Evolutionary conservation across 148 eudicot species (phyloP), one percentile per base, ranked within the genome.

Genomic region (Nyssa sinensis): DNA sequence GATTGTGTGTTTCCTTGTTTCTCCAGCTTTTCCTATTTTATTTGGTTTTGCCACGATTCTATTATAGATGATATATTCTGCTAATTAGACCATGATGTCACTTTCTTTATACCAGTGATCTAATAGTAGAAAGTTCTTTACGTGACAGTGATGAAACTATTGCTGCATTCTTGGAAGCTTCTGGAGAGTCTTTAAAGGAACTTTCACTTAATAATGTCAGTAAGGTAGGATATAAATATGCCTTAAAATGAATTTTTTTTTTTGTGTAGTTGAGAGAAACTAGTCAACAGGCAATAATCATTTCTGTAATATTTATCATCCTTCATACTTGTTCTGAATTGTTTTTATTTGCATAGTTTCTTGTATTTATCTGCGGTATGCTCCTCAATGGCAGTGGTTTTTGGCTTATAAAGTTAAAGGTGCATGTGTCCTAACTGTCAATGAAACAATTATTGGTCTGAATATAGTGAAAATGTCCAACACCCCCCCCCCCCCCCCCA

Each of bases 111-210:
- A 32, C 39, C 68, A 21, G 68, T 12, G 16, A 64, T 23, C 68
- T 64, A 33, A 59, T 14, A n/a, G 16, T 21, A 10, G 27, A 8
- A 70, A 51, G 63, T 70, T 70, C 33, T 55, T 51, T 47, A 32
- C 34, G 44, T 74, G 64, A 17, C 64, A 74, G 77, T 55, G 86
- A 83, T 66, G 86, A 83, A 77, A 81, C 78, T 65, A 30, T 83
- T 78, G 83, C 85, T 16, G 82, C 83, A 57, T 80, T 80, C 70
- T 55, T 83, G 70, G 83, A 83, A 68, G 25, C 74, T 37, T 79
- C 86, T 23, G 86, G 86, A 64, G 63, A 44, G 67, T 73, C 69
- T 47, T 51, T 83, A 67, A 57, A 55, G 31, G 80, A 83, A 59
- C 86, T 83, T 59, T 72, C 75, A 63, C 75, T 83, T 59, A 79